These are phyloP conservation scores for Chlamydomonas sphaeroides DNA, from an alignment of 139 green algal species.

Conservation along the genomic window DNA sequence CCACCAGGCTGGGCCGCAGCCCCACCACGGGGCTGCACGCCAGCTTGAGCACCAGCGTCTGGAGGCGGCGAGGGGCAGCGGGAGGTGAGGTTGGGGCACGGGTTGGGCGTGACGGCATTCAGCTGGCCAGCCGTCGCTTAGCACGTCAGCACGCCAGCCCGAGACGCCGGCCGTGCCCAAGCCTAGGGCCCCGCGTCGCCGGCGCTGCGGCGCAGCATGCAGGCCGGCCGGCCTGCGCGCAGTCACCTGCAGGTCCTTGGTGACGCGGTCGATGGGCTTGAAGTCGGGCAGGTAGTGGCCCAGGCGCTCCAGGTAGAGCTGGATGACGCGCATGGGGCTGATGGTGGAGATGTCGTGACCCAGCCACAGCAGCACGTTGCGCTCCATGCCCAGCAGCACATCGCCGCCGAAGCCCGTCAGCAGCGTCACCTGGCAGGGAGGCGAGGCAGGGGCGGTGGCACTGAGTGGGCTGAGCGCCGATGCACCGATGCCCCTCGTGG, in stretches of 20 bases:
- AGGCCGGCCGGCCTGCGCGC: too few relatives aligned
- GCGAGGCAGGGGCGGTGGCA: too few relatives aligned
- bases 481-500: too few relatives aligned
- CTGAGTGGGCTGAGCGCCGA: too few relatives aligned
- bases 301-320: conserved; percentile 85
- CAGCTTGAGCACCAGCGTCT: background rate
- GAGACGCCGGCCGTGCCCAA: too few relatives aligned
- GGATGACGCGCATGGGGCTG: conserved; percentile 73
- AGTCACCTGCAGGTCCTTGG: conserved; percentile 45
- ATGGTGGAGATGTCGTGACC: conserved; percentile 67
- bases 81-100: too few relatives aligned
- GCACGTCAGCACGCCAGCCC: too few relatives aligned
- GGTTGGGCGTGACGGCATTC: too few relatives aligned
- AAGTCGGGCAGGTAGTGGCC: conserved; percentile 63
- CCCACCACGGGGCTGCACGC: conserved; percentile 43
- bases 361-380: conserved; percentile 48
- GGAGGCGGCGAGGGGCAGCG: too few relatives aligned
- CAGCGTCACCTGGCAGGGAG: conserved; percentile 13
- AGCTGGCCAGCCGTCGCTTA: too few relatives aligned
- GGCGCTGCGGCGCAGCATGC: too few relatives aligned
- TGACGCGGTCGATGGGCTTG: conserved; percentile 42
- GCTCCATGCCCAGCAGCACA: conserved; percentile 49
- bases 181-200: too few relatives aligned
- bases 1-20: conserved; percentile 50
- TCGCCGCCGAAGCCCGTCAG: conserved; percentile 47